Percentiles rank a stretch among this genome's conserved stretches.
These are phyloP conservation scores for Bondarzewia mesenterica DNA, from an alignment of 1,284 basidiomycete species.

Conservation along the genomic window DNA sequence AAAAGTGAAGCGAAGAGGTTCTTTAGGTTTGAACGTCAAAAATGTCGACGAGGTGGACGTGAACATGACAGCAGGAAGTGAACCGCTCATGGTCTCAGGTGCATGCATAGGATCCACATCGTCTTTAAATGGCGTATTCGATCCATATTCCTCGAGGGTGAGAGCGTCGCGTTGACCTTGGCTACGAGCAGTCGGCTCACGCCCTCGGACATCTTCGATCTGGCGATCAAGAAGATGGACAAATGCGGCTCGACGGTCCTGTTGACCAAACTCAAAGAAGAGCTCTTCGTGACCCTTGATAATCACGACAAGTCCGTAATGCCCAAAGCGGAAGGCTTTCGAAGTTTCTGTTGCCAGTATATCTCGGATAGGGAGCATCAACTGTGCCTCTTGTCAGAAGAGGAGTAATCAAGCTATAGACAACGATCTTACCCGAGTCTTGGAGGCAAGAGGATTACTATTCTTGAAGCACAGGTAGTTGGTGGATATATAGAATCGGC, in stretches of 20 bases:
- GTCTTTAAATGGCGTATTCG: slow-evolving; percentile 30
- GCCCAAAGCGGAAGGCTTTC: slow-evolving; percentile 83
- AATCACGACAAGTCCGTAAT: slow-evolving; percentile 83
- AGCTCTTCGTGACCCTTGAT: slow-evolving; percentile 95
- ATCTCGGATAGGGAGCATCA: slow-evolving; percentile 90
- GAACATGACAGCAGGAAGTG: slow-evolving; percentile 85
- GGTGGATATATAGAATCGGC: slow-evolving; percentile 80
- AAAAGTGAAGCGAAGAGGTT: slow-evolving; percentile 84
- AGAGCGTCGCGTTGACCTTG: slow-evolving; percentile 56
- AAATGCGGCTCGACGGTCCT: slow-evolving; percentile 74
- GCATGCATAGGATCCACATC: slow-evolving; percentile 34
- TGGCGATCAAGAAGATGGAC: slow-evolving; percentile 70
- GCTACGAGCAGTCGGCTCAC: slow-evolving; percentile 34
- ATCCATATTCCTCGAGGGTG: slow-evolving; percentile 66
- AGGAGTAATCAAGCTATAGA: background rate
- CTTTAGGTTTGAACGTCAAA: slow-evolving; percentile 86
- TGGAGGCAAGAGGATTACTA: slow-evolving; percentile 62
- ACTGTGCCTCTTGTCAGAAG: slow-evolving; percentile 37
- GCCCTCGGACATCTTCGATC: slow-evolving; percentile 63
- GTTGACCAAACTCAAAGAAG: slow-evolving; percentile 87
- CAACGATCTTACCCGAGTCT: slow-evolving; percentile 59
- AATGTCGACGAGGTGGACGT: slow-evolving; percentile 89
- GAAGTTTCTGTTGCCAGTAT: slow-evolving; percentile 79
- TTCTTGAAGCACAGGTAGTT: slow-evolving; percentile 90
- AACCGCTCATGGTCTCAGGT: slow-evolving; percentile 52